Conservation (phyloP, 441 rosid genomes). For the Corymbia citriodora region DNA sequence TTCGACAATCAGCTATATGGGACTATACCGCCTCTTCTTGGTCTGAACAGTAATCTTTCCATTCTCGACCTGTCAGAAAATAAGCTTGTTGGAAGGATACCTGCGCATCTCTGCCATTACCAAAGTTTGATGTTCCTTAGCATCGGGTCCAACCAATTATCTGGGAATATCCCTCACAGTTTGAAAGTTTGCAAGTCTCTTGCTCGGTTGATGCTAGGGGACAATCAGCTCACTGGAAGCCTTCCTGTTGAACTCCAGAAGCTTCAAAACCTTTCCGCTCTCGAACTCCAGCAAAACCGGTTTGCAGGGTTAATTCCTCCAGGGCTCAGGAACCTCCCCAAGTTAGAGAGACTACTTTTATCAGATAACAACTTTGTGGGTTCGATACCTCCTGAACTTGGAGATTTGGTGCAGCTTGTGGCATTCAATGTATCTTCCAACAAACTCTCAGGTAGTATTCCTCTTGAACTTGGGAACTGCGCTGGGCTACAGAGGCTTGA, state of each 20-base stretch:
- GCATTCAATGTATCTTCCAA: constrained; percentile 49
- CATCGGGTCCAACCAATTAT: constrained; percentile 45
- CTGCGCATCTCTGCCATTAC: constrained; percentile 39
- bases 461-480: constrained; percentile 40
- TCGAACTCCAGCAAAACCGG: constrained; percentile 46
- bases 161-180: constrained; percentile 43
- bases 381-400: constrained; percentile 35
- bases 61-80: constrained; percentile 48
- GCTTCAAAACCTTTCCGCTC: constrained; percentile 44
- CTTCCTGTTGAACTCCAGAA: constrained; percentile 38
- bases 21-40: constrained; percentile 41
- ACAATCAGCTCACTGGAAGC: constrained; percentile 38
- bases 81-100: constrained; percentile 36
- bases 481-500: constrained; percentile 51
- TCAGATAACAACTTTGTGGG: constrained; percentile 41
- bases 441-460: constrained; percentile 41
- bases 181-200: constrained; percentile 42
- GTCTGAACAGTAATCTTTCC: constrained; percentile 32
- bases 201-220: constrained; percentile 45
- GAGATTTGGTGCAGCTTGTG: constrained; percentile 39
- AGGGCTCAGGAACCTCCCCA: constrained; percentile 35
- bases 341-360: constrained; percentile 39
- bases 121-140: constrained; percentile 44
- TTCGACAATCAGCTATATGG: constrained; percentile 53
- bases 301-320: constrained; percentile 43